These are phyloP conservation scores for Ustilago tritici DNA, from an alignment of 1,284 basidiomycete genomes.

Conservation along the genomic window DNA sequence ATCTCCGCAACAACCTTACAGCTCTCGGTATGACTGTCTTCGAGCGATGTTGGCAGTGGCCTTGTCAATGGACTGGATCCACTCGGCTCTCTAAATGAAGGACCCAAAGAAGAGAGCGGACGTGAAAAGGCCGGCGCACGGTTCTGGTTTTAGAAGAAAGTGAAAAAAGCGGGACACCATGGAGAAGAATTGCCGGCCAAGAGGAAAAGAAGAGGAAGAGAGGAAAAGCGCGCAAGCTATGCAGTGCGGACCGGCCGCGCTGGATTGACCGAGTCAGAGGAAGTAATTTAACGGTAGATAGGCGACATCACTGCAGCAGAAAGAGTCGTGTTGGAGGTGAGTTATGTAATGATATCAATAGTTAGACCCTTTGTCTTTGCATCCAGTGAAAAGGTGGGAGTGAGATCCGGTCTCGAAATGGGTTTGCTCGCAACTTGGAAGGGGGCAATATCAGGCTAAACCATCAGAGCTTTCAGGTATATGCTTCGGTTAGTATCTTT, in stretches of 20 bases:
- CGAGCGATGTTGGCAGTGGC: too few relatives aligned
- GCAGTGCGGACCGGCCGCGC: background rate
- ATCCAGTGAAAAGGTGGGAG: background rate
- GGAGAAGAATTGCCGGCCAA: constrained; percentile 1
- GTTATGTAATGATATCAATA: background rate
- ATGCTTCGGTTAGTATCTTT: too few relatives aligned
- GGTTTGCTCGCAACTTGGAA: background rate
- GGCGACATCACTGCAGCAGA: background rate
- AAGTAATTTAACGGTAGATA: background rate
- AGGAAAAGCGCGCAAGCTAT: background rate
- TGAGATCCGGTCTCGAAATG: background rate
- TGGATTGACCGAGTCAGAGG: constrained; percentile 8
- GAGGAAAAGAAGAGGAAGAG: background rate
- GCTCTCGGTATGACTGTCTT: too few relatives aligned
- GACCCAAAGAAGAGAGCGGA: background rate
- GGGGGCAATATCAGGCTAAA: background rate
- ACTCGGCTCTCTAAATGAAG: too few relatives aligned
- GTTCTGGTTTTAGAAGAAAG: constrained; percentile 20
- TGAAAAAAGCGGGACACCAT: background rate
- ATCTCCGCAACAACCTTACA: too few relatives aligned
- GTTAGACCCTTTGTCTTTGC: constrained; percentile 2
- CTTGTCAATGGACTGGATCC: too few relatives aligned
- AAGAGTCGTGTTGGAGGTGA: background rate
- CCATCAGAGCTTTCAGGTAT: too few relatives aligned
- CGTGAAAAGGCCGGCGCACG: constrained; percentile 19